Base-by-base conservation (phyloP, 305 asterid species). In the Fraxinus paxiana region DNA sequence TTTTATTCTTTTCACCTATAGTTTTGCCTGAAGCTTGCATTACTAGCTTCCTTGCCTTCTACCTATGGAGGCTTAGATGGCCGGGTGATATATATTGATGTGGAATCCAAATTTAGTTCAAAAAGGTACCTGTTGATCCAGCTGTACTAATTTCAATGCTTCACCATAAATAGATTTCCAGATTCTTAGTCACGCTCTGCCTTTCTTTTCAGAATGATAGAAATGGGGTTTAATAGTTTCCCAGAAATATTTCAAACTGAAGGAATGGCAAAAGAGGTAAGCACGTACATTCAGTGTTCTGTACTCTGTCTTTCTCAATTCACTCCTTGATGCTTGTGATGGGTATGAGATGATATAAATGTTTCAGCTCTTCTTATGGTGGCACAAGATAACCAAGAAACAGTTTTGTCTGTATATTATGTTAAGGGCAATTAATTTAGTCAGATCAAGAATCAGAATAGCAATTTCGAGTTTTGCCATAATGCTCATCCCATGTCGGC, bases 51-150 rank as follows among this genome's bases (percentile, higher is more conserved):
- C 73, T 87, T 94, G 86, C 97, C 98, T 81, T 87, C 86, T 18
- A 80, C 88, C 82, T 90, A 87, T 82, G 97, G 98, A 24, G 98
- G 98, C 80, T 90, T 94, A 80, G 92, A 92, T 79, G 98, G 97
- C 3, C 88, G 82, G 48, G 97, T 90, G 56, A 86, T 92, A 87
- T 94, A 92, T 85, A 85, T 94, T 22, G 98, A 94, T 79, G 94
- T 93, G 54, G 98, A 94, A 88, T 92, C 97, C 67, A 92, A 94
- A 86, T 94, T 94, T 83, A 92, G 93, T 85, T 92, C 98, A 78
- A 90, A 87, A 87, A 94, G 98, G 98, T 92, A 84, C 48, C 69
- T 80, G 71, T 75, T 74, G 33, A 65, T 59, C 73, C 61, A 38
- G 34, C 78, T 51, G 41, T 79, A 9, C 78, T 72, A 78, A 38